A percentile compares a stretch with the other conserved stretches of the same genome.
Evolutionary conservation across 2,329 filamentous ascomycete genomes (phyloP).

Genomic region (Cercospora berteroae): DNA sequence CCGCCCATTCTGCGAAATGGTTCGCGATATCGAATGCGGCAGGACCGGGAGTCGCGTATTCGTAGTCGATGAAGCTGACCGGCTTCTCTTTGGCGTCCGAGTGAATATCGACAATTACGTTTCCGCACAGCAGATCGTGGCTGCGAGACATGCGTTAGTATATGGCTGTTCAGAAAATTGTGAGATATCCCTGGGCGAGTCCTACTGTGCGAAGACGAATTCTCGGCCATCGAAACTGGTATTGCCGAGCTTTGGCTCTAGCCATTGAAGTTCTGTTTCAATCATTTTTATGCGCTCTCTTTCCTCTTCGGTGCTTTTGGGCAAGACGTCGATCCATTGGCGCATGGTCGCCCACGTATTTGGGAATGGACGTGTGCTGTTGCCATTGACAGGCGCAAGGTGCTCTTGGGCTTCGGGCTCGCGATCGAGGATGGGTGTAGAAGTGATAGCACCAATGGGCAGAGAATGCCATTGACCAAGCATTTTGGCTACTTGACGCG

Average conservation of each 20-base stretch:
- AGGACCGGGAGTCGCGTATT: slow-evolving; percentile 91
- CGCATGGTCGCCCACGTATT: slow-evolving; percentile 95
- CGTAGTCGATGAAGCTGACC: slow-evolving; percentile 94
- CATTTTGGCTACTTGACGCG: slow-evolving; percentile 76
- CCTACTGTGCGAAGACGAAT: slow-evolving; percentile 78
- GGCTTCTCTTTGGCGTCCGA: slow-evolving; percentile 29
- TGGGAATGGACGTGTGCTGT: slow-evolving; percentile 66
- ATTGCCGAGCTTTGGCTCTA: slow-evolving; percentile 63
- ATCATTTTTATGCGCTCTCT: slow-evolving; percentile 64
- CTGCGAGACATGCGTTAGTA: background rate
- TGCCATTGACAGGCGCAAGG: slow-evolving; percentile 27
- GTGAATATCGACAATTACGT: slow-evolving; percentile 72
- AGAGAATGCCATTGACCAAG: slow-evolving; percentile 87
- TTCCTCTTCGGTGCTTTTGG: slow-evolving; percentile 68
- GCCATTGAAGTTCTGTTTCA: slow-evolving; percentile 73
- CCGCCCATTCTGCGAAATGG: slow-evolving; percentile 97
- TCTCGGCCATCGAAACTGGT: slow-evolving; percentile 73
- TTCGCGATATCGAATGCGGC: slow-evolving; percentile 96
- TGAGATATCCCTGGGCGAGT: background rate
- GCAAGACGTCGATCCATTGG: slow-evolving; percentile 88
- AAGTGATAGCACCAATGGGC: slow-evolving; percentile 54
- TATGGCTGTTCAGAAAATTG: background rate
- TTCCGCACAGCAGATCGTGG: slow-evolving; percentile 93
- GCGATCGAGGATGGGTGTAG: slow-evolving; percentile 34
- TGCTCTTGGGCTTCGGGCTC: slow-evolving; percentile 26